Conservation (phyloP, 108 stramenopile genomes). For the Nitzschia putrida region DNA sequence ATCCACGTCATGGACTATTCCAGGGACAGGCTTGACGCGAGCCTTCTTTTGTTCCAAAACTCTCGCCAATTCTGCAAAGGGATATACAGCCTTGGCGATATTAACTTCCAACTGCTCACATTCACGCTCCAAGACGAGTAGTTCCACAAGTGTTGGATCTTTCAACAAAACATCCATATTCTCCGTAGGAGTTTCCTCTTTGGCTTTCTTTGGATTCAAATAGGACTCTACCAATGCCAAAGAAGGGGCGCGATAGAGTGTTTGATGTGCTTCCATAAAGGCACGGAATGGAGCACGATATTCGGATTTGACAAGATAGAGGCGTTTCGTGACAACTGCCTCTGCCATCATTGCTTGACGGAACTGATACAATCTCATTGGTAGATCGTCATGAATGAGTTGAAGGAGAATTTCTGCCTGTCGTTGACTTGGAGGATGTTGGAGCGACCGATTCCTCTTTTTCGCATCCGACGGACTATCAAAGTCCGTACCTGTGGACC, state of each 20-base stretch:
- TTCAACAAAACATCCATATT: slow-evolving; percentile 48
- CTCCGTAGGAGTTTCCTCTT: background rate
- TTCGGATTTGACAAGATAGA: slow-evolving; percentile 88
- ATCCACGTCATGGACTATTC: slow-evolving; percentile 45
- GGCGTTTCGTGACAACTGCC: slow-evolving; percentile 75
- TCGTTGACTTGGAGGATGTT: slow-evolving; percentile 11
- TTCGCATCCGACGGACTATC: background rate
- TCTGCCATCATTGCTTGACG: slow-evolving; percentile 74
- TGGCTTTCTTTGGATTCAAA: slow-evolving; percentile 25
- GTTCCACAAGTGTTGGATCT: slow-evolving; percentile 69
- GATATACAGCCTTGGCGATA: slow-evolving; percentile 69
- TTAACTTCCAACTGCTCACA: slow-evolving; percentile 71
- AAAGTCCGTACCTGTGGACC: background rate
- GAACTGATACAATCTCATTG: slow-evolving; percentile 74
- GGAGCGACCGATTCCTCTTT: slow-evolving; percentile 1
- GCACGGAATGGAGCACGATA: slow-evolving; percentile 88
- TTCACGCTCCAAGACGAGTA: slow-evolving; percentile 67
- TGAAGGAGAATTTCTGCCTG: slow-evolving; percentile 36
- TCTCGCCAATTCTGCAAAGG: slow-evolving; percentile 75
- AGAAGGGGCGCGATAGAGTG: slow-evolving; percentile 72
- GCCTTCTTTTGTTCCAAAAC: slow-evolving; percentile 62
- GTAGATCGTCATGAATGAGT: slow-evolving; percentile 53
- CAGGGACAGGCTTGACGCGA: slow-evolving; percentile 54
- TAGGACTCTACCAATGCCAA: slow-evolving; percentile 69
- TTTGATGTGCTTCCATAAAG: slow-evolving; percentile 78